These are phyloP conservation scores for Xerocomus amazonicus DNA, from an alignment of 1,284 basidiomycete species.

Conservation along the genomic window DNA sequence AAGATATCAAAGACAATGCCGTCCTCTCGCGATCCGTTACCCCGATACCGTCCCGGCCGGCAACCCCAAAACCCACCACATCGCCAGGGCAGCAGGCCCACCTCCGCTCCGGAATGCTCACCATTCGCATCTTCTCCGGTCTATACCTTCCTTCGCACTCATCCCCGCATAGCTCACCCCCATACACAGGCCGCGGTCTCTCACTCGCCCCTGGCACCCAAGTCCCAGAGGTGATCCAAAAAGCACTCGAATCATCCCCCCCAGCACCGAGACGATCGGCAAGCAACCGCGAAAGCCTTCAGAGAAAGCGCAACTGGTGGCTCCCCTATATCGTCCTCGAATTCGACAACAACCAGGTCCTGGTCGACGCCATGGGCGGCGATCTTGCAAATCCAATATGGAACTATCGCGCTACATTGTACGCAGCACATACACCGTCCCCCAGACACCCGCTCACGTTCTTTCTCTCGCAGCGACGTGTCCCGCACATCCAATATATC, in stretches of 20 bases:
- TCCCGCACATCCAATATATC: constrained; percentile 88
- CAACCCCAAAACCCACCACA: constrained; percentile 62
- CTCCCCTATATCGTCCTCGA: constrained; percentile 96
- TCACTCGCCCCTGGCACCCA: constrained; percentile 68
- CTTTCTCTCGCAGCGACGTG: constrained; percentile 58
- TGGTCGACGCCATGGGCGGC: constrained; percentile 94
- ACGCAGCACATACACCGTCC: constrained; percentile 31
- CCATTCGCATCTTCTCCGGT: constrained; percentile 87
- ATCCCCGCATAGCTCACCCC: background rate
- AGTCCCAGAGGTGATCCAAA: constrained; percentile 84
- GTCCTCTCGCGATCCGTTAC: constrained; percentile 68
- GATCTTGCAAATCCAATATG: constrained; percentile 83
- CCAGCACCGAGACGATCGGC: constrained; percentile 51
- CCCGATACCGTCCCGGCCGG: constrained; percentile 67
- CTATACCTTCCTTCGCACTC: constrained; percentile 17
- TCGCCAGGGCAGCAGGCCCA: constrained; percentile 47
- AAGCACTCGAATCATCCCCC: constrained; percentile 63
- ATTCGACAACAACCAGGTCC: constrained; percentile 99
- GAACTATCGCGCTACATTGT: constrained; percentile 98
- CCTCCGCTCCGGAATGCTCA: constrained; percentile 79
- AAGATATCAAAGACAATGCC: constrained; percentile 65
- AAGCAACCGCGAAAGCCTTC: constrained; percentile 81
- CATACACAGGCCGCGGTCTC: constrained; percentile 61
- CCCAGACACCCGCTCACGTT: constrained; percentile 4
- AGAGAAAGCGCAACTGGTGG: constrained; percentile 93